Evolutionary conservation across 345 rosid genomes (phyloP).

Genomic region (Eucalyptus curtisii): DNA sequence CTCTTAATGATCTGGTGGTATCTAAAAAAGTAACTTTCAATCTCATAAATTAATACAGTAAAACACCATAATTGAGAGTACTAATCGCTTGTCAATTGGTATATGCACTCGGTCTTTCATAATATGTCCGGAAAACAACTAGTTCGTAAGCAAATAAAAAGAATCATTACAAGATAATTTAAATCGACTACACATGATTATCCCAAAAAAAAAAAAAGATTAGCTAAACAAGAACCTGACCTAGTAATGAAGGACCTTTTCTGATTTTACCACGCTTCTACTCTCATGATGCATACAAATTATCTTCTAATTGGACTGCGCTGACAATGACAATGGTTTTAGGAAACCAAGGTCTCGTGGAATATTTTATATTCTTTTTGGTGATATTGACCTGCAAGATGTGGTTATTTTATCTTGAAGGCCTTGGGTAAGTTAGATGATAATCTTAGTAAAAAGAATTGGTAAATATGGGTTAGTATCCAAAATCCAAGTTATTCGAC

Average conservation of each 20-base stretch:
- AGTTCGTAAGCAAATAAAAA: too few species aligned
- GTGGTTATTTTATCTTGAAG: not conserved
- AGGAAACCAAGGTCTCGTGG: not conserved
- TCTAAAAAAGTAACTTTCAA: not conserved
- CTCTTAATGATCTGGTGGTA: not conserved
- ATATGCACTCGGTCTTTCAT: not conserved
- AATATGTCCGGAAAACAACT: too few species aligned
- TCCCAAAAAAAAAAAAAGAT: not conserved
- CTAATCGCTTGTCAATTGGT: not conserved
- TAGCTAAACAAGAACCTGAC: not conserved
- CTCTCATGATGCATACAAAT: too few species aligned
- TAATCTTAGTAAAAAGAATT: not conserved
- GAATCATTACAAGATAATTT: not conserved
- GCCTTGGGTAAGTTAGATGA: not conserved
- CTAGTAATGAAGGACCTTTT: not conserved
- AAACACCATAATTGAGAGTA: not conserved
- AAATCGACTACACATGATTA: not conserved
- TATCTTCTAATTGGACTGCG: not conserved
- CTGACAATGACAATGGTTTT: not conserved
- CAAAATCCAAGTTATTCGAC: not conserved
- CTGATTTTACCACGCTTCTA: not conserved
- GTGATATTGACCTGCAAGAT: not conserved
- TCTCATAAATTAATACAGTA: not conserved
- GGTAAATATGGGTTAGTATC: not conserved
- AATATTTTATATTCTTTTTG: not conserved